Base-by-base conservation (phyloP, 768 basidiomycete genomes). In the Panus rudis region DNA sequence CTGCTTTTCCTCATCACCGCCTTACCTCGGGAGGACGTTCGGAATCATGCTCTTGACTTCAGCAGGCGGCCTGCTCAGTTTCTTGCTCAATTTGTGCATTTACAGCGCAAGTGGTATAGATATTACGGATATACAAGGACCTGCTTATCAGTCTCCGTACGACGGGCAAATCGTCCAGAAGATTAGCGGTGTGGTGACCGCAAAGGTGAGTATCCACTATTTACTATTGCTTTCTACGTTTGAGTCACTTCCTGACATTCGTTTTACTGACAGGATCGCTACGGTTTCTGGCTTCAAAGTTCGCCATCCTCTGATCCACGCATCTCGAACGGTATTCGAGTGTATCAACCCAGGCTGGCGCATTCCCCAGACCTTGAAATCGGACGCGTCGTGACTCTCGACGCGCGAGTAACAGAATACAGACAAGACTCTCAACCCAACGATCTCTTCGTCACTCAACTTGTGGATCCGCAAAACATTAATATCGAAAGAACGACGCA, bases 111-210 rank as follows among this genome's bases (percentile, higher is more conserved):
- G n/a, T 6, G 53, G 51, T 8, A 37, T 48, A 4, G 66, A 65
- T 8, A 61, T 77, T 11, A 59, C 72, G n/a, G 75, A 76, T 21
- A 73, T 80, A 22, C 74, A 77, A 57, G 77, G 77, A n/a, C 35
- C 52, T 23, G 55, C 66, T 1, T 76, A 67, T 47, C 61, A 59
- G 48, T 76, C 75, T 24, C 74, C 76, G 42, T 52, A 70, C 10
- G 54, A 48, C 22, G 72, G 74, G 0, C 63, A 73, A 43, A 61
- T 55, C 4, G 73, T 79, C 6, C 52, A 61, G 20, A 67, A 70
- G 52, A 61, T 80, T 7, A 70, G 68, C 21, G 78, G 73, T 13
- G 47, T 75, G 4, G 74, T 77, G 0, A 72, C 73, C 6, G 75
- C 76, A 4, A 78, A 75, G 63, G 77, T 75, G 52, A 24, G 54